Evolutionary conservation across 352 stramenopile genomes (phyloP), one percentile per base, ranked within the genome.

Genomic region (Elongisporangium undulatum): DNA sequence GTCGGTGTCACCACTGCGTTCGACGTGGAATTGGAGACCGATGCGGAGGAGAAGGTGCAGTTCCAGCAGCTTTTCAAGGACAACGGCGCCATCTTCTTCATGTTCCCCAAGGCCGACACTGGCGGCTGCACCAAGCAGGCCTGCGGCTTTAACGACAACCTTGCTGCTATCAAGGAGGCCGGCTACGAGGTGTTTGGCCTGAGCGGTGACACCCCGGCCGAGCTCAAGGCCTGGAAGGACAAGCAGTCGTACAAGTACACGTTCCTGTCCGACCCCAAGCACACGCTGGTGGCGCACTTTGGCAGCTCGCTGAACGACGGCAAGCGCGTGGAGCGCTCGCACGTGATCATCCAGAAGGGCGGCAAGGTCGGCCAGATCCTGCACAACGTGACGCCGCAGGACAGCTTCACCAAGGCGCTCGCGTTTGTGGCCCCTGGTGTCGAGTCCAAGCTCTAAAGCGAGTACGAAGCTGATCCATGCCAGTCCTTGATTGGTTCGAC

Each of bases 91-190:
- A 87, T 95, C 56, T 92, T 95, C 70, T 95, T 95, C 68, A 94
- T 94, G 81, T 95, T 89, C 67, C 85, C 87, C 6, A 92, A 92
- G 61, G 87, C 87, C 0, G 81, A 95, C 63, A 95, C 87, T 8
- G 82, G 83, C 4, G 87, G 85, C 5, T 95, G 87, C 63, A 95
- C 87, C 51, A 81, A 77, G 23, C 87, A 95, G 65, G 83, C 87
- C 15, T 92, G 83, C 29, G 85, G 84, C 19, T 95, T 90, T 71
- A 93, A 93, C 62, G 81, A 92, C 70, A 79, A 93, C 67, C 67
- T 93, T 48, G 72, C 85, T 49, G 69, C 77, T 56, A 90, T 95
- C 62, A 87, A 80, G 54, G 72, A 72, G 21, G 80, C 80, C 0
- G 87, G 85, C 34, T 95, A 89, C 56, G 78, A 93, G 52, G 83